Evolutionary conservation across 495 filamentous ascomycete species (phyloP), one percentile per base, ranked within the genome.

Genomic region (Paragyromitra xinjiangensis): DNA sequence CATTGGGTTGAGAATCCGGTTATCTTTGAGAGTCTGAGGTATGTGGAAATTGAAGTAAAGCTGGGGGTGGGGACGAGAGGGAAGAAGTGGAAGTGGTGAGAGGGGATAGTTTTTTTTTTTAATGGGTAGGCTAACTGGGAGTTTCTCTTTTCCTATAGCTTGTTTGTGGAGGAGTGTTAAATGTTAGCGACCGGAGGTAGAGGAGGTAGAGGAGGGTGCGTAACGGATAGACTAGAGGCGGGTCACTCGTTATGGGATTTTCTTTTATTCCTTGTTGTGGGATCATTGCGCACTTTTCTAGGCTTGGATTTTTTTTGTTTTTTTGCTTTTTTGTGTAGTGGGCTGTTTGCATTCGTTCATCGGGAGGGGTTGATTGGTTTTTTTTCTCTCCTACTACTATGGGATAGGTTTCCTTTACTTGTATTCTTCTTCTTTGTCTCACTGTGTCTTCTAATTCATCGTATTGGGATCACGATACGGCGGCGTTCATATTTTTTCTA

Each of bases 1-100:
- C 95, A 98, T 84, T 97, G 91, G 83, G 86, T 92, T 84, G 87
- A 89, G 48, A 98, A 98, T 74, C 89, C 90, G 58, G 88, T 91
- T 6, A 91, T 98, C 0, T 90, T 91, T 81, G 88, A 95, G 56
- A 90, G 89, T 81, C 84, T 98, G 62, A 92, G 92, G 73, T 83
- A 83, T 66, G 80, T 77, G 37, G 45, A 69, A 48, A 58, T 64
- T 48, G 67, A 64, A 29, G 50, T 62, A 44, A 42, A 11, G 3
- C n/a, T 71, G 5, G 69, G 44, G 6, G 4, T 50, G 14, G 39
- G 26, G 58, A 77, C 69, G 34, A 59, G 42, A 40, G 61, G 40
- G 19, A 73, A 56, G n/a, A 40, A 40, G 40, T 64, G 68, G 73
- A 56, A 29, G 12, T 76, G 39, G 61, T 63, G 29, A 45, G 68